A percentile compares a stretch with the other conserved stretches of the same genome.
Evolutionary conservation across 345 rosid species (phyloP).

Genomic region (Hibiscus tridactylites): DNA sequence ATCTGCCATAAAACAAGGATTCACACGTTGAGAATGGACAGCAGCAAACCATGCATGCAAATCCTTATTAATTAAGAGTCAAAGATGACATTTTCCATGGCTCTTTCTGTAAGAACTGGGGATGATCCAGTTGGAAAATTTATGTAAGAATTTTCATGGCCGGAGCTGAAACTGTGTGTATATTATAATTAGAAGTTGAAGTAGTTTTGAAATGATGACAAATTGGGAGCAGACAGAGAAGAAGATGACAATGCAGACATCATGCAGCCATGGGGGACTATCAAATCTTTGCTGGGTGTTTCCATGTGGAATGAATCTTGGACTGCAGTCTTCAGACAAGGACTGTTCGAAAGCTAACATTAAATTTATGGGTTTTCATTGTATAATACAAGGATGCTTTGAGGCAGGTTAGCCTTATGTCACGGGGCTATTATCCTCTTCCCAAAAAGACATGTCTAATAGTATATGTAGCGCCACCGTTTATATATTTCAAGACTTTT

Average conservation of each 20-base stretch:
- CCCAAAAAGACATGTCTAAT: no score
- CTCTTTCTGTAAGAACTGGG: background rate
- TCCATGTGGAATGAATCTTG: constrained; percentile 7
- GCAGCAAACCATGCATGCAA: background rate
- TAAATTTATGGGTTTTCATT: background rate
- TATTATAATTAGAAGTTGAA: background rate
- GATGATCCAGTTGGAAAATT: background rate
- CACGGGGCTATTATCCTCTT: no score
- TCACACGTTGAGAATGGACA: background rate
- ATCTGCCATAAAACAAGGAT: background rate
- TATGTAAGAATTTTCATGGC: background rate
- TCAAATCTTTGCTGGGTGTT: background rate
- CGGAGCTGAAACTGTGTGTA: no score
- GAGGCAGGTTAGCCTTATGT: background rate
- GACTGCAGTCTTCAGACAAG: background rate
- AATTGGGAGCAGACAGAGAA: background rate
- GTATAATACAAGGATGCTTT: background rate
- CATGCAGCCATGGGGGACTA: background rate
- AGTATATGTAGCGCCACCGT: no score
- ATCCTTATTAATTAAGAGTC: background rate
- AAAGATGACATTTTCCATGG: background rate
- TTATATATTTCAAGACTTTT: no score
- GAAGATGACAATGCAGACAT: constrained; percentile 6
- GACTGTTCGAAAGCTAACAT: background rate
- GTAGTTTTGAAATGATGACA: background rate